A percentile compares a stretch with the other conserved stretches of the same genome.
These are phyloP conservation scores for Saccharum officinarum DNA, from an alignment of 176 grass and related monocot genomes.

Conservation along the genomic window DNA sequence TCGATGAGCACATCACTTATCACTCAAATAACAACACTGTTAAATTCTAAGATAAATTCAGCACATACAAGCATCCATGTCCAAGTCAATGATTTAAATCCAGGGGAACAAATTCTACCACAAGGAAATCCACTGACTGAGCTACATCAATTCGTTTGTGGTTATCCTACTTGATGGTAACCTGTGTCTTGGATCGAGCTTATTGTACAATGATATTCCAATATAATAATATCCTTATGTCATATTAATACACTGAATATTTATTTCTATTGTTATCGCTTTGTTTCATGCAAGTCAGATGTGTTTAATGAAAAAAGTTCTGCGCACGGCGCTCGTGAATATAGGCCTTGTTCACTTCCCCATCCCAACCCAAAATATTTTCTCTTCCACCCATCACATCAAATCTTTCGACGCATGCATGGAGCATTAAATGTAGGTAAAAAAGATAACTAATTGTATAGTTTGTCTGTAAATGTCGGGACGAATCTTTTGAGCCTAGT, in stretches of 20 bases:
- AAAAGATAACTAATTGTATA: too few relatives aligned
- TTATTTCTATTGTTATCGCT: neutral
- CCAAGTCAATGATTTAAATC: neutral
- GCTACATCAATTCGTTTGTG: neutral
- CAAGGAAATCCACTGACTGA: too few relatives aligned
- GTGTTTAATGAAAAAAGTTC: too few relatives aligned
- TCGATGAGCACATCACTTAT: too few relatives aligned
- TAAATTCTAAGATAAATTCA: neutral
- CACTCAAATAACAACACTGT: neutral
- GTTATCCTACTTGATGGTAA: neutral
- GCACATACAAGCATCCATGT: neutral
- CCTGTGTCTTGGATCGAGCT: neutral
- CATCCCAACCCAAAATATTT: too few relatives aligned
- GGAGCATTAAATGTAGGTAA: too few relatives aligned
- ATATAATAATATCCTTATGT: neutral
- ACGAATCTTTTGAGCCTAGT: too few relatives aligned
- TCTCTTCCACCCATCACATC: too few relatives aligned
- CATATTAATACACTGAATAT: neutral
- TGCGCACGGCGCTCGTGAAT: neutral
- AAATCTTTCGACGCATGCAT: too few relatives aligned
- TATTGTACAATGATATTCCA: neutral
- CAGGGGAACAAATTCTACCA: too few relatives aligned
- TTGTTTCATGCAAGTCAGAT: neutral
- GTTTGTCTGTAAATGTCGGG: too few relatives aligned
- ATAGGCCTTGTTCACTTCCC: too few relatives aligned